Conservation (phyloP, 768 basidiomycete genomes). For the Dacryopinax spathularia region DNA sequence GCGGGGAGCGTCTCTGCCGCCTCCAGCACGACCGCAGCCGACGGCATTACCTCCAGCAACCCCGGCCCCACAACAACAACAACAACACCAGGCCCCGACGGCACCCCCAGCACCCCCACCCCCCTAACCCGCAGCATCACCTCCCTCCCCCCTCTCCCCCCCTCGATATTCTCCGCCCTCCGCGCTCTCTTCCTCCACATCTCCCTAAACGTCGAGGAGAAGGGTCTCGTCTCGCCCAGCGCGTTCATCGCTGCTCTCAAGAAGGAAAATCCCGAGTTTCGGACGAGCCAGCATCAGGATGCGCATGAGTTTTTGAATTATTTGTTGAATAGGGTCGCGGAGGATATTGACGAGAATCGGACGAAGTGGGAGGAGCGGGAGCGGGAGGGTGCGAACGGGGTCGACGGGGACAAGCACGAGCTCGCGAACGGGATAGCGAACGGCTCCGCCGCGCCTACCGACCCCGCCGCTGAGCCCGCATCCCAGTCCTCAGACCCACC, state of each 20-base stretch:
- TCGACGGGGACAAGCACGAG: slow-evolving; percentile 17
- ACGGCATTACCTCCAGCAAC: too few relatives aligned
- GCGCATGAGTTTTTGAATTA: slow-evolving; percentile 97
- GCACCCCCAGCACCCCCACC: too few relatives aligned
- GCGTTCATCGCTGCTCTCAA: slow-evolving; percentile 90
- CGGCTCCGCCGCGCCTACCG: neutral
- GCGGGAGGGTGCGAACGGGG: neutral
- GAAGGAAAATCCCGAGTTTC: slow-evolving; percentile 81
- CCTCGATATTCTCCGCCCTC: slow-evolving; percentile 80
- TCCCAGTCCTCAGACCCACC: slow-evolving; percentile 32
- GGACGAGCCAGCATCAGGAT: slow-evolving; percentile 89
- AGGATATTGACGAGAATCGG: slow-evolving; percentile 68
- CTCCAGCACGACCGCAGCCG: too few relatives aligned
- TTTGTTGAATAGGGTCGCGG: slow-evolving; percentile 80
- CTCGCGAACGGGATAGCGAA: slow-evolving; percentile 7
- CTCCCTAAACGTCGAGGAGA: slow-evolving; percentile 58
- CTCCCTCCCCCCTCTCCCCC: slow-evolving; percentile 44
- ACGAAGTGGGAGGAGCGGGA: slow-evolving; percentile 10
- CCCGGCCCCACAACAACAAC: too few relatives aligned
- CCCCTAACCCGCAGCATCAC: neutral
- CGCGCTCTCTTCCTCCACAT: slow-evolving; percentile 82
- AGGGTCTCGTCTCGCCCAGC: slow-evolving; percentile 77
- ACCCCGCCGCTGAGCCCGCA: slow-evolving; percentile 7
- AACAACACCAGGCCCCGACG: too few relatives aligned
- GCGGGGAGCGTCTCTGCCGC: too few relatives aligned